phyloP scores from a whole-genome alignment of 805 yeast species.

The Myxozyma sirexii region DNA sequence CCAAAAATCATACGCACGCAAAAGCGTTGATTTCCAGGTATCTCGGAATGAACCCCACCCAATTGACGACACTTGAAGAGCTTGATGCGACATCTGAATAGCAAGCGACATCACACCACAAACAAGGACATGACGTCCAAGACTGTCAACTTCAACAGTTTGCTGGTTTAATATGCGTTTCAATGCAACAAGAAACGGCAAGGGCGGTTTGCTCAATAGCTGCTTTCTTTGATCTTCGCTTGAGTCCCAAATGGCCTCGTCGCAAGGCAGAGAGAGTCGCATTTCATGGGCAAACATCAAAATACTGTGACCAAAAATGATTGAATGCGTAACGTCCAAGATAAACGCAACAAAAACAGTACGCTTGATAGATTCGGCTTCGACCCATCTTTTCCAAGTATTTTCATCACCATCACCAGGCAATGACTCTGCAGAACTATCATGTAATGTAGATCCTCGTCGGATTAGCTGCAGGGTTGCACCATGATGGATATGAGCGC shows the following conservation, averaged over 20 bases:
- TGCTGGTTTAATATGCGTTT: conserved; percentile 59
- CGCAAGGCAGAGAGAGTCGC: conserved; percentile 63
- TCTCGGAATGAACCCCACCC: conserved; percentile 47
- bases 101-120: conserved; percentile 68
- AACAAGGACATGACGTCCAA: conserved; percentile 66
- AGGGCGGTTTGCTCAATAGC: conserved; percentile 21
- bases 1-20: conserved; percentile 74
- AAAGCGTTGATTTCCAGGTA: conserved; percentile 71
- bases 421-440: conserved; percentile 9
- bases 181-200: conserved; percentile 58
- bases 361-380: conserved; percentile 74
- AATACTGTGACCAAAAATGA: conserved; percentile 73
- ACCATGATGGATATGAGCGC: conserved; percentile 86
- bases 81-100: conserved; percentile 73
- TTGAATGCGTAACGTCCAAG: conserved; percentile 76
- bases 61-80: conserved; percentile 57
- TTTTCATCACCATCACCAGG: conserved; percentile 30
- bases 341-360: conserved; percentile 80
- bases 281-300: conserved; percentile 61
- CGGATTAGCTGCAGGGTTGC: conserved; percentile 77
- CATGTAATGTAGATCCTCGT: conserved; percentile 65
- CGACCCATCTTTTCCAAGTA: conserved; percentile 72
- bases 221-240: conserved; percentile 30
- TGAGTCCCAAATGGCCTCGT: conserved; percentile 60
- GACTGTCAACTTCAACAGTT: conserved; percentile 51